A percentile compares a stretch with the other conserved stretches of the same genome.
These are phyloP conservation scores for Globisporangium cederbergense DNA, from an alignment of 352 stramenopile genomes.

Conservation along the genomic window DNA sequence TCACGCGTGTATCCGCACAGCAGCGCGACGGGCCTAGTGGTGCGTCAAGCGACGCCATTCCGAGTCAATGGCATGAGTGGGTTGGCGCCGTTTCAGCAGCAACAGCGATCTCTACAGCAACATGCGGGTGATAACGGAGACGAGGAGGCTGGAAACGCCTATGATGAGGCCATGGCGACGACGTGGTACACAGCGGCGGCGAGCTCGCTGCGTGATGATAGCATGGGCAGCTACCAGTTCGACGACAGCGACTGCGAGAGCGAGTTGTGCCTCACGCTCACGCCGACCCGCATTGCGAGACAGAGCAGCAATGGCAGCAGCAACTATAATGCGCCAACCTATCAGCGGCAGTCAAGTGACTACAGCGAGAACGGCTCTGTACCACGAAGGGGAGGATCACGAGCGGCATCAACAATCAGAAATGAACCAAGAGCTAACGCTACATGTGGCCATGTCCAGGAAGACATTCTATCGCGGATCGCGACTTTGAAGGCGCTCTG, in stretches of 20 bases:
- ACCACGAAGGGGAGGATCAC: background rate
- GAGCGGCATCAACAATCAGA: background rate
- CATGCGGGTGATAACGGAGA: constrained; percentile 3
- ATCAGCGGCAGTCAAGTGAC: constrained; percentile 2
- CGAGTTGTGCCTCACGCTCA: constrained; percentile 10
- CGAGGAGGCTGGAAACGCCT: background rate
- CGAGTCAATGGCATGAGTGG: background rate
- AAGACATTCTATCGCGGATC: constrained; percentile 62
- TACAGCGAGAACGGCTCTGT: background rate
- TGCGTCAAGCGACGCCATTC: background rate
- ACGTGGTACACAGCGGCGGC: background rate
- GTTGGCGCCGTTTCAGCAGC: background rate
- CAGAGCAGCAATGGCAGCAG: constrained; percentile 3
- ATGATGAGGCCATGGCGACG: background rate
- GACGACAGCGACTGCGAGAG: constrained; percentile 7
- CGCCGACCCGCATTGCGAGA: background rate
- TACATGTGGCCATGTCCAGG: constrained; percentile 26
- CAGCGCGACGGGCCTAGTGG: background rate
- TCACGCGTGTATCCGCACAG: constrained; percentile 26
- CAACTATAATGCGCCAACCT: constrained; percentile 2
- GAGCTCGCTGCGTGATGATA: background rate
- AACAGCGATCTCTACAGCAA: constrained; percentile 2
- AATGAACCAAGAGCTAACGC: background rate
- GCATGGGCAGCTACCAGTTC: background rate
- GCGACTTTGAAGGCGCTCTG: constrained; percentile 70